Evolutionary conservation across 371 early-diverging fungal species (phyloP).

Genomic region (Syncephalis fuscata): DNA sequence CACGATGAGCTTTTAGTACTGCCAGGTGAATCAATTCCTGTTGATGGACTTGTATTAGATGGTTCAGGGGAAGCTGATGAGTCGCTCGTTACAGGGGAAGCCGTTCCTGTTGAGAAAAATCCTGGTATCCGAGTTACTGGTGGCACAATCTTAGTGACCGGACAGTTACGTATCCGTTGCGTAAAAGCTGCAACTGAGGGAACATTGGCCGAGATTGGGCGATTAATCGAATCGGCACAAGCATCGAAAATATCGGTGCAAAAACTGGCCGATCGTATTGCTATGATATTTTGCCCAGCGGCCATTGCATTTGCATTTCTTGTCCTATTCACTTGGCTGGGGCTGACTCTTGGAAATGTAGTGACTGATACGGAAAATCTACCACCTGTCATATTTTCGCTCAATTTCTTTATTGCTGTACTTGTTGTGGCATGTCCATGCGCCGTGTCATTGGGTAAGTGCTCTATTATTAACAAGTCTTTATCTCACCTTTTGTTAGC

Average conservation of each 20-base stretch:
- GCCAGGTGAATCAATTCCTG: conserved; percentile 41
- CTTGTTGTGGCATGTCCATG: conserved; percentile 62
- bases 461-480: too few relatives aligned
- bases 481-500: conserved; percentile 10
- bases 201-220: conserved; percentile 45
- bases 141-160: conserved; percentile 35
- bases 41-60: conserved; percentile 22
- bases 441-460: conserved; percentile 27
- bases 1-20: conserved; percentile 4
- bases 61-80: too few relatives aligned
- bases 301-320: conserved; percentile 32
- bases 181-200: conserved; percentile 35
- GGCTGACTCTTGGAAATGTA: conserved; percentile 13
- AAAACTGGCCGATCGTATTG: conserved; percentile 43
- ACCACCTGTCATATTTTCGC: conserved; percentile 40
- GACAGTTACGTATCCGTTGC: conserved; percentile 35
- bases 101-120: conserved; percentile 46
- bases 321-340: conserved; percentile 35
- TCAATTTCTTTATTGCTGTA: conserved; percentile 49
- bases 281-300: conserved; percentile 34
- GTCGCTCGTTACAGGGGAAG: conserved; percentile 43
- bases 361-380: conserved; percentile 3
- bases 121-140: conserved; percentile 27
- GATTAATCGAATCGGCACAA: conserved; percentile 50
- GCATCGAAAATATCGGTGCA: conserved; percentile 40